Evolutionary conservation across 2,329 filamentous ascomycete species (phyloP).

Genomic region (Ceratocystis smalleyi): DNA sequence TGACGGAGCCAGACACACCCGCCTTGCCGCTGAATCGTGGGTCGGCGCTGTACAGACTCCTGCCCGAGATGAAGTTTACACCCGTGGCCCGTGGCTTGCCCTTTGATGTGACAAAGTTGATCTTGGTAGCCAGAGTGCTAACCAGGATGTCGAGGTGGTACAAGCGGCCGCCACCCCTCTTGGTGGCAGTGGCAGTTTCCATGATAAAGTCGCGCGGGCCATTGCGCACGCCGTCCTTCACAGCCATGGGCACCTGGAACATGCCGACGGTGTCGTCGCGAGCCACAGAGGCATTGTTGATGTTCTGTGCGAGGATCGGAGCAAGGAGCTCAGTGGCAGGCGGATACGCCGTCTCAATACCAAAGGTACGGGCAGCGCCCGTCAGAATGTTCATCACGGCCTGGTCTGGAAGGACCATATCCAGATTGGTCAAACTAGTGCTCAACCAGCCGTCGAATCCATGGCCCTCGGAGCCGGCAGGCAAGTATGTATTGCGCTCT

Average conservation of each 20-base stretch:
- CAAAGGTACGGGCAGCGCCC: constrained; percentile 21
- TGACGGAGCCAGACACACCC: constrained; percentile 19
- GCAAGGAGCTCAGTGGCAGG: constrained; percentile 20
- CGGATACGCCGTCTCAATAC: constrained; percentile 18
- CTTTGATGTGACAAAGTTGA: constrained; percentile 24
- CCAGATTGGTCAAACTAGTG: constrained; percentile 18
- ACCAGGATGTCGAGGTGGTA: constrained; percentile 19
- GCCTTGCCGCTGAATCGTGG: constrained; percentile 24
- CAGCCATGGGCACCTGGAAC: constrained; percentile 44
- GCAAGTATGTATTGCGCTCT: constrained; percentile 30
- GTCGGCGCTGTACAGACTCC: constrained; percentile 19
- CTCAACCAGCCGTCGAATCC: constrained; percentile 29
- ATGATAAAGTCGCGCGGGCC: constrained; percentile 42
- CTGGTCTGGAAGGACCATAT: constrained; percentile 21
- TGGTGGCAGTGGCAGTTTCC: constrained; percentile 19
- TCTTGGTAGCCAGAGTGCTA: constrained; percentile 25
- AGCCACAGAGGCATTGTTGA: constrained; percentile 20
- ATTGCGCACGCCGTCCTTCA: constrained; percentile 35
- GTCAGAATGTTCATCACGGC: constrained; percentile 22
- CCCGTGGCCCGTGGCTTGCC: constrained; percentile 25
- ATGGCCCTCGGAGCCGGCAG: constrained; percentile 26
- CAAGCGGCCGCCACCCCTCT: constrained; percentile 22
- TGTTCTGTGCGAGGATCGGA: constrained; percentile 21
- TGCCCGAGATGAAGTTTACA: constrained; percentile 23
- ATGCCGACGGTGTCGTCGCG: constrained; percentile 23